These are phyloP conservation scores for Caloboletus inedulis DNA, from an alignment of 1,284 basidiomycete genomes.

Conservation along the genomic window DNA sequence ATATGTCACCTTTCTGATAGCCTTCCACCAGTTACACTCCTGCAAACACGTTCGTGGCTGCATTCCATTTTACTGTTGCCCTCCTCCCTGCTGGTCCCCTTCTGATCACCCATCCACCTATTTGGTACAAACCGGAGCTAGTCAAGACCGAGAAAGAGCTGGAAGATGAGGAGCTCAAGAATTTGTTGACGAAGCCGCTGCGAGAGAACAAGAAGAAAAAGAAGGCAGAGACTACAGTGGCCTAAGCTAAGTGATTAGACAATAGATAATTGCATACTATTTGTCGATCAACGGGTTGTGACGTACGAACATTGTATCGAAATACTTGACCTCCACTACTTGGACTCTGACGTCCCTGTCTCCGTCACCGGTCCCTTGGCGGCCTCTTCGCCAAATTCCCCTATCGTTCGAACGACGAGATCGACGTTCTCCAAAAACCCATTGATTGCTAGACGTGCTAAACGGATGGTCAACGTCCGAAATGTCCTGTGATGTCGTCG, in stretches of 20 bases:
- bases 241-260: conserved; percentile 33
- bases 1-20: conserved; percentile 6
- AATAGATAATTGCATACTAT: conserved; percentile 21
- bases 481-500: conserved; percentile 51
- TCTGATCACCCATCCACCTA: conserved; percentile 80
- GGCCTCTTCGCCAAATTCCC: conserved; percentile 68
- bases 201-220: conserved; percentile 93
- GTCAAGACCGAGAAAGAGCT: conserved; percentile 88
- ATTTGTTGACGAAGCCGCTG: conserved; percentile 73
- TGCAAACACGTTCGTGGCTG: conserved; percentile 77
- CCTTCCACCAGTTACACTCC: conserved; percentile 65
- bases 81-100: conserved; percentile 82
- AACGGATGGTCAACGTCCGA: conserved; percentile 71
- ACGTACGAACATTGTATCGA: conserved; percentile 16
- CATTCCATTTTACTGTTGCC: conserved; percentile 95
- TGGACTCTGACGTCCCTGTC: neutral
- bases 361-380: conserved; percentile 19
- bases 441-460: conserved; percentile 80
- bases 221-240: conserved; percentile 44
- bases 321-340: conserved; percentile 8
- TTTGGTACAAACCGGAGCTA: conserved; percentile 91
- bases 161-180: conserved; percentile 83
- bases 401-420: conserved; percentile 78
- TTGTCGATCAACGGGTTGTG: conserved; percentile 15
- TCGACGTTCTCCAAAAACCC: conserved; percentile 86